Conservation (phyloP, 2,329 filamentous ascomycete genomes). For the Aspergillus ochraceoroseus region DNA sequence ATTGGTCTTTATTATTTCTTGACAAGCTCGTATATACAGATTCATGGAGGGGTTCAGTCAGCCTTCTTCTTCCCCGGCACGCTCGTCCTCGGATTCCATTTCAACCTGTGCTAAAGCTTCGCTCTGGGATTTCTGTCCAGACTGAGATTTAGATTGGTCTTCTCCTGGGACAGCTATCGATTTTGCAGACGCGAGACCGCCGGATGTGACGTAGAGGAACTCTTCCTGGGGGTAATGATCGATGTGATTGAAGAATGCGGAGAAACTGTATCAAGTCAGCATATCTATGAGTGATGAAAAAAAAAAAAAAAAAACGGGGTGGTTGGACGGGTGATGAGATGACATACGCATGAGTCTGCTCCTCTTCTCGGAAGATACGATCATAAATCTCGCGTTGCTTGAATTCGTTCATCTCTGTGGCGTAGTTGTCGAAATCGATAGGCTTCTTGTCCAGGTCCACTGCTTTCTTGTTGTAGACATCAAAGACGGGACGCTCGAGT, state of each 20-base stretch:
- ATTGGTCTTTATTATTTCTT: too few species aligned
- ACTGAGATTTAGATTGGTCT: conserved; percentile 7
- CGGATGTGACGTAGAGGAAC: conserved; percentile 70
- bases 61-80: conserved; percentile 24
- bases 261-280: conserved; percentile 55
- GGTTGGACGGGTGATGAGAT: not conserved
- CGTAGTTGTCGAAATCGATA: conserved; percentile 73
- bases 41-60: conserved; percentile 5
- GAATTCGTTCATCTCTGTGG: conserved; percentile 76
- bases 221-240: conserved; percentile 67
- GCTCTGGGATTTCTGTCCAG: conserved; percentile 23
- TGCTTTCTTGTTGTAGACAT: conserved; percentile 75
- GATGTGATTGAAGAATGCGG: conserved; percentile 72
- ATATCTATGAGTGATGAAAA: conserved; percentile 3
- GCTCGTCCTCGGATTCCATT: conserved; percentile 30
- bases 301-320: conserved; percentile 3
- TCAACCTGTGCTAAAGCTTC: conserved; percentile 35
- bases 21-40: too few species aligned
- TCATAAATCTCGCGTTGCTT: conserved; percentile 90
- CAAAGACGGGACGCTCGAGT: conserved; percentile 86
- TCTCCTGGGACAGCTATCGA: conserved; percentile 19
- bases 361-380: conserved; percentile 84
- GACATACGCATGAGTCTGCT: conserved; percentile 77
- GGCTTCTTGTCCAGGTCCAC: conserved; percentile 53
- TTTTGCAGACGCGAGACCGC: conserved; percentile 59